Base-by-base conservation (phyloP, 768 basidiomycete genomes). In the Boletellus ananas region DNA sequence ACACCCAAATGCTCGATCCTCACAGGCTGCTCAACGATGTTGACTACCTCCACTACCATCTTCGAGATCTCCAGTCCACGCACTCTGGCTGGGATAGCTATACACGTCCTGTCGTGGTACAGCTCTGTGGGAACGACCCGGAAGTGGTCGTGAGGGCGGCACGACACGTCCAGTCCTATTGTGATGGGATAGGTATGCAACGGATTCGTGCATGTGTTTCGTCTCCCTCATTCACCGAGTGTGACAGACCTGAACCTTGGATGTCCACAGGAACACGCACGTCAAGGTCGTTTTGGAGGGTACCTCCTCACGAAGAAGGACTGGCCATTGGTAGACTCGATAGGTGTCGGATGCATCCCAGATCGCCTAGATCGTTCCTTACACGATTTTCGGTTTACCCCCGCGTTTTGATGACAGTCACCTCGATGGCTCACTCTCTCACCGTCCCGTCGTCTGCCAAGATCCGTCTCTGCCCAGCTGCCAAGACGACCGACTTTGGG, bases 1-100 rank as follows among this genome's bases (percentile, higher is more conserved):
- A 86, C 67, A 86, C 88, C 3, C 87, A 90, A 61, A 91, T 91
- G 89, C 80, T 85, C 34, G 69, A 76, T 40, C 76, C 88, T 10
- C 74, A 83, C 34, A 75, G 68, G 50, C 72, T 91, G 13, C 63
- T 89, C 37, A 69, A 81, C 54, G 83, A 89, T 55, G 70, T 67
- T 49, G 80, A 80, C 5, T 90, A 88, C 58, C 74, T 84, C 33
- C 79, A 85, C 51, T 74, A 77, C 53, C 80, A 85, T 59, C 66
- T 81, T 41, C 75, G 79, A 6, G 84, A 85, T 56, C 69, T 91
- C 11, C 70, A 56, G 52, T 50, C 58, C 7, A 55, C 48, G 4
- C 52, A 57, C 29, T 25, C 35, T 2, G 45, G 39, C 10, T 57
- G 47, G 50, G 54, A 55, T 20, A 61, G 59, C 17, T 61, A 55